Base-by-base conservation (phyloP, 2,329 filamentous ascomycete genomes). In the Basipetospora chlamydospora region DNA sequence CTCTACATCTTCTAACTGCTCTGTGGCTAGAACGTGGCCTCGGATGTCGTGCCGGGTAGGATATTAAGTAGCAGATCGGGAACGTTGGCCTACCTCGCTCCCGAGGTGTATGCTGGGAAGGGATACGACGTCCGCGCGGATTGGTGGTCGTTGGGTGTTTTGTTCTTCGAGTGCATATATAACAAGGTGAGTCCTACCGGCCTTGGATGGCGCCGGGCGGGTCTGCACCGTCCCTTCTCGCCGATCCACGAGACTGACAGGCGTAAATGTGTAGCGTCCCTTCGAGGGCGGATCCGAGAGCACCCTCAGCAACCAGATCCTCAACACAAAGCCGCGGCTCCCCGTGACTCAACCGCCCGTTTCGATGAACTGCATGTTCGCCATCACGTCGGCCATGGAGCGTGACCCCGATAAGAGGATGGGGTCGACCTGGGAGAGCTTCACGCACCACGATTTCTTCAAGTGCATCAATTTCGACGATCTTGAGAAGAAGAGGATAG, bases 81-180 rank as follows among this genome's bases (percentile, higher is more conserved):
- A 22, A 98, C 90, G 1, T 63, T 98, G 40, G 90, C 90, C 37
- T 98, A 98, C 53, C 73, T 98, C 6, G 87, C 88, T 1, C 90
- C 90, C 4, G 90, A 98, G 56, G 90, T 96, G 2, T 98, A 96
- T 51, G 72, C 78, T 45, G 88, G 88, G 33, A 79, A 77, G 42
- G 90, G 90, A 26, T 98, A 98, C 52, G 78, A 82, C 41, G 76
- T 77, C 32, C 83, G 90, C 47, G 87, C 90, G 28, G 90, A 98
- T 55, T 98, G 90, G 90, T 98, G 90, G 90, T 96, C 90, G 5
- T 61, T 98, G 16, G 90, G 90, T 33, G 90, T 98, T 31, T 71
- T 93, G n/a, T 96, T 96, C 57, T 98, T 95, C 57, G 90, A 98
- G 58, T 96, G 90, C 68, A 95, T 98, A 45, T 98, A 96, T 63